Evolutionary conservation across 208 protist species (phyloP), one percentile per base, ranked within the genome.

Genomic region (Crithidia thermophila): DNA sequence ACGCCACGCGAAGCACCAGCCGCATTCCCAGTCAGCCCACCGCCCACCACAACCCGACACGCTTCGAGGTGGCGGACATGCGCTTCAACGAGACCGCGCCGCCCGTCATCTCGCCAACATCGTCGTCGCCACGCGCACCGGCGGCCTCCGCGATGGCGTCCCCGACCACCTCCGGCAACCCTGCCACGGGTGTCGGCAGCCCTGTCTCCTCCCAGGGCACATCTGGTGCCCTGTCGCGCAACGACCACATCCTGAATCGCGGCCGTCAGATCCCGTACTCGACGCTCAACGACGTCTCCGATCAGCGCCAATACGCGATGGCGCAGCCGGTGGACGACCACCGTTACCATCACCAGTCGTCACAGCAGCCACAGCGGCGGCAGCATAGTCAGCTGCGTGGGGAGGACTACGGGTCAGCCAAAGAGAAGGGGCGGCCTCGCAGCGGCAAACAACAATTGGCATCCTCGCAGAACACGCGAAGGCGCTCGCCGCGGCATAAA

Each of bases 61-160:
- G 58, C 31, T 53, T 64, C 0, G 58, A 51, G 21, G 28, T 64
- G 27, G 58, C 58, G 0, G 42, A 64, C 58, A 37, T 51, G 58
- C 58, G 58, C 9, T 64, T 64, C n/a, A 53, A 64, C 45, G 58
- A 64, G n/a, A 64, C 58, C 2, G 58, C 58, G 4, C 58, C 58
- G n/a, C 58, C 58, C 21, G 58, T 64, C 8, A 1, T 64, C 27
- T 64, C 58, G 8, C 42, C 58, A 0, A 64, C 31, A 1, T 64
- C 58, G 18, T 64, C 57, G 14, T 62, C 57, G 3, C 42, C 42
- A 14, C 57, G 40, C 4, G 25, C 57, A 14, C n/a, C 20, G 4
- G 39, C 5, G 1, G n/a, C n/a, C n/a, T 20, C 34, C 7, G 52
- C 31, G 8, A 6, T 37, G 10, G 21, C 40, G 13, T 46, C 40